Percentiles rank a stretch among this genome's conserved stretches.
These are phyloP conservation scores for Elsinoe perseae DNA, from an alignment of 2,329 filamentous ascomycete genomes.

Conservation along the genomic window DNA sequence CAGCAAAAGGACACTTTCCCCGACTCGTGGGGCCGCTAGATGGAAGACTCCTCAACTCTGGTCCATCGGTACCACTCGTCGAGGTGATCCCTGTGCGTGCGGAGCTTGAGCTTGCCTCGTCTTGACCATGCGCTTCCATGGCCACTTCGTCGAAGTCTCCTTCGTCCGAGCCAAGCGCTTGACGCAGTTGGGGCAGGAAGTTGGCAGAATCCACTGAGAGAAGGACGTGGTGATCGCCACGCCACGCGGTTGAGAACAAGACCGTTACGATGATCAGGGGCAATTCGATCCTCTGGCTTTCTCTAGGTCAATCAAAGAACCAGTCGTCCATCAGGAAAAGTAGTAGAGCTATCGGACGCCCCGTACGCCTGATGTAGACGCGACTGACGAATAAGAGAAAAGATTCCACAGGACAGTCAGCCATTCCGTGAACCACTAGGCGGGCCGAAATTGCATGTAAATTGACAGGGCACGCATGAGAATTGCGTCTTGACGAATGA, in stretches of 20 bases:
- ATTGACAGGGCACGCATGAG: background rate
- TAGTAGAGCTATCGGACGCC: constrained; percentile 4
- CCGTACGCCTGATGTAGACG: background rate
- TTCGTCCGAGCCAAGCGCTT: background rate
- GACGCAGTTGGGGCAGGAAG: constrained; percentile 7
- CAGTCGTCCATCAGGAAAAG: background rate
- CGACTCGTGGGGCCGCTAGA: background rate
- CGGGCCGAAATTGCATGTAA: constrained; percentile 1
- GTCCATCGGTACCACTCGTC: background rate
- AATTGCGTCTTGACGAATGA: constrained; percentile 6
- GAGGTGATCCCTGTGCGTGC: background rate
- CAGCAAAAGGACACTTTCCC: background rate
- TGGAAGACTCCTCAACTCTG: background rate
- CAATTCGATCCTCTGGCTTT: background rate
- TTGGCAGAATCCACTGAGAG: background rate
- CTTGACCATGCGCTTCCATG: background rate
- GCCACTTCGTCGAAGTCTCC: background rate
- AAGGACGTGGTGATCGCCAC: background rate
- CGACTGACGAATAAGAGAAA: background rate
- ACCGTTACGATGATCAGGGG: constrained; percentile 6
- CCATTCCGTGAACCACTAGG: background rate
- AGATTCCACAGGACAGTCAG: background rate
- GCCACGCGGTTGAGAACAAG: background rate
- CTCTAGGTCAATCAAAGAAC: background rate
- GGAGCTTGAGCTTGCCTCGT: background rate